Percentiles rank a stretch among this genome's conserved stretches.
phyloP scores from a whole-genome alignment of 1,139 yeast species.

The Saccharomyces hybrid region DNA sequence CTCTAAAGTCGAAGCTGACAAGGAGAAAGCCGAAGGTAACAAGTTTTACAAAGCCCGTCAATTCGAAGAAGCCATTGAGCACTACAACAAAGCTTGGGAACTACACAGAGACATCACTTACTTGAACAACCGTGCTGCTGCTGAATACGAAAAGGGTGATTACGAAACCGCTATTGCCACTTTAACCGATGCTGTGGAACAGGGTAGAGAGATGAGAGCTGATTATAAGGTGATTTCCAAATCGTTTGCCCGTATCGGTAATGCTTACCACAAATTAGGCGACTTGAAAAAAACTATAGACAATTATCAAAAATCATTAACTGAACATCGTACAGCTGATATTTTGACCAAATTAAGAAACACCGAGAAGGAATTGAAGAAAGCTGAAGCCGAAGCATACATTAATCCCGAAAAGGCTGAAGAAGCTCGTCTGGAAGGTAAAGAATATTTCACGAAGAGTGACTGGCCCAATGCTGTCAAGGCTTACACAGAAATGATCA shows the following conservation, averaged over 20 bases:
- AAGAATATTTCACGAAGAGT: constrained; percentile 76
- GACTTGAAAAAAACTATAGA: constrained; percentile 69
- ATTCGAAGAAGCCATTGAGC: constrained; percentile 86
- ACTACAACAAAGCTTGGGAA: constrained; percentile 83
- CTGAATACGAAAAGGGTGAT: constrained; percentile 93
- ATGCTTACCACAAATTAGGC: constrained; percentile 64
- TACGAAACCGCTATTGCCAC: constrained; percentile 76
- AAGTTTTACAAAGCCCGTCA: constrained; percentile 74
- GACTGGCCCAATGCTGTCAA: constrained; percentile 97
- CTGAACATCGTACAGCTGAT: constrained; percentile 97
- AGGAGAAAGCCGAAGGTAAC: constrained; percentile 80
- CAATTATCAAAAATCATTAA: constrained; percentile 79
- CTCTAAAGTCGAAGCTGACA: constrained; percentile 57
- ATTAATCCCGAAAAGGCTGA: constrained; percentile 89
- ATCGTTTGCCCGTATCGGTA: constrained; percentile 88
- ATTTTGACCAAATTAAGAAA: constrained; percentile 79
- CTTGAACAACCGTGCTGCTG: constrained; percentile 94
- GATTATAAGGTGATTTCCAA: constrained; percentile 90
- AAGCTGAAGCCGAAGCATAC: constrained; percentile 67
- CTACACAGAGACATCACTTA: constrained; percentile 79
- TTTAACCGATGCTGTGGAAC: constrained; percentile 73
- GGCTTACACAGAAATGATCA: constrained; percentile 89
- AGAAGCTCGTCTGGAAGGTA: constrained; percentile 89
- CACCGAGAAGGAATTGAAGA: constrained; percentile 79
- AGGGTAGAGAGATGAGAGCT: constrained; percentile 83